Conservation (phyloP, 306 rosid genomes). For the Mimosa pudica region DNA sequence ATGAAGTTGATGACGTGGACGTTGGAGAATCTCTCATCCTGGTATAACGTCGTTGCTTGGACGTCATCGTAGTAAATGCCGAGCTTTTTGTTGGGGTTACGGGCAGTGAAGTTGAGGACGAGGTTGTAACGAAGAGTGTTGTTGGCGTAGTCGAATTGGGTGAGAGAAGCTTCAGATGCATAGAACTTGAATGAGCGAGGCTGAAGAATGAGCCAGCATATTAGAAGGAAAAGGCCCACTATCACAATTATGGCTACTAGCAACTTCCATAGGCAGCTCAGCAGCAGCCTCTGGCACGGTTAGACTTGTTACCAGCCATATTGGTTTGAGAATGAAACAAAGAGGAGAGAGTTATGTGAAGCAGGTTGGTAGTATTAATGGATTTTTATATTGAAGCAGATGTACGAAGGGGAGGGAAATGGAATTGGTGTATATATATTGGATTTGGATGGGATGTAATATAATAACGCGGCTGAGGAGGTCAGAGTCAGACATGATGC, state of each 20-base stretch:
- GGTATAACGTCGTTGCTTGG: constrained; percentile 38
- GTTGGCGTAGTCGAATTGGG: constrained; percentile 52
- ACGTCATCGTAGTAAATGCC: constrained; percentile 44
- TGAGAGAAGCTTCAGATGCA: constrained; percentile 59
- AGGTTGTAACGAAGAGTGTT: constrained; percentile 41
- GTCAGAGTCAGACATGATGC: background rate
- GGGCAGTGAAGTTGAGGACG: constrained; percentile 44
- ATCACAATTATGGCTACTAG: constrained; percentile 38
- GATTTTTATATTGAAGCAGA: background rate
- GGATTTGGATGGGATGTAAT: background rate
- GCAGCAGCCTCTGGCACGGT: constrained; percentile 31
- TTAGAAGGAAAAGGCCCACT: constrained; percentile 37
- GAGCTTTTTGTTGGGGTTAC: constrained; percentile 52
- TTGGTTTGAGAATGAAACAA: background rate
- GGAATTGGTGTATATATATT: background rate
- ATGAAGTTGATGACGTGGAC: constrained; percentile 28
- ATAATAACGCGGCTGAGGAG: background rate
- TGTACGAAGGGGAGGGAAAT: background rate
- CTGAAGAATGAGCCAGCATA: constrained; percentile 52
- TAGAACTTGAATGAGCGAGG: constrained; percentile 54
- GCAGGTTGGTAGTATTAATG: background rate
- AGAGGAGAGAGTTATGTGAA: background rate
- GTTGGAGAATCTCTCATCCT: constrained; percentile 27
- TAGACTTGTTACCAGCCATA: constrained; percentile 37
- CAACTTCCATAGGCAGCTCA: constrained; percentile 30